Base-by-base conservation (phyloP, 495 filamentous ascomycete species). In the Aspergillus hancockii region DNA sequence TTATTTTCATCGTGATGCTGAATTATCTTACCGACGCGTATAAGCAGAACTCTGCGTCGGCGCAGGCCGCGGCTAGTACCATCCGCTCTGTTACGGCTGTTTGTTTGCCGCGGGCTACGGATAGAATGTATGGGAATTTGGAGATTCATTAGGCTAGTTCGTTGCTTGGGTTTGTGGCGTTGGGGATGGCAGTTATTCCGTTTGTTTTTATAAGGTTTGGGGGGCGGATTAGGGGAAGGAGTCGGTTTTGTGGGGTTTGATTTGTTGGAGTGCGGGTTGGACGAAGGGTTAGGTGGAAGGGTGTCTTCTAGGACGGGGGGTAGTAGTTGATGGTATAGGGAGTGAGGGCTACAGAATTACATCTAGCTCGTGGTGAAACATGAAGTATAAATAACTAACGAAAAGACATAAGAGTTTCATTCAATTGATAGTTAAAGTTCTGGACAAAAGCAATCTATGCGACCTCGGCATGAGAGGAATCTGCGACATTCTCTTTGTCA, bases 21-120 rank as follows among this genome's bases (percentile, higher is more conserved):
- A 75, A 72, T 60, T 75, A 75, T 62, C 62, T 75, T n/a, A 63
- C 66, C 12, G 71, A 75, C 52, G 69, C 69, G 31, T 75, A 75
- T 52, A 61, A 62, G 22, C 64, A 55, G 13, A 71, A 66, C 34
- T 61, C 72, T 10, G 67, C 71, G 5, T 69, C 64, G 23, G 71
- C 71, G 8, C 51, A 71, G 46, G 61, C 63, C 5, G 67, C 69
- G 8, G 53, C 66, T 0, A 63, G 52, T 25, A 64, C 67, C 28
- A 60, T 52, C 5, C 61, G 70, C 13, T 71, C 66, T 38, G 45
- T 62, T 0, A 61, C 68, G 28, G 70, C 65, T 38, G 71, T 71
- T 14, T 60, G 71, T 12, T 54, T 74, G 34, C 69, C 71, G 22
- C 65, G 74, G 7, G 71, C 72, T 18, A 56, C 66, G 38, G 45